Conservation (phyloP, 176 grass and related monocot species). For the Tillandsia fasciculata region DNA sequence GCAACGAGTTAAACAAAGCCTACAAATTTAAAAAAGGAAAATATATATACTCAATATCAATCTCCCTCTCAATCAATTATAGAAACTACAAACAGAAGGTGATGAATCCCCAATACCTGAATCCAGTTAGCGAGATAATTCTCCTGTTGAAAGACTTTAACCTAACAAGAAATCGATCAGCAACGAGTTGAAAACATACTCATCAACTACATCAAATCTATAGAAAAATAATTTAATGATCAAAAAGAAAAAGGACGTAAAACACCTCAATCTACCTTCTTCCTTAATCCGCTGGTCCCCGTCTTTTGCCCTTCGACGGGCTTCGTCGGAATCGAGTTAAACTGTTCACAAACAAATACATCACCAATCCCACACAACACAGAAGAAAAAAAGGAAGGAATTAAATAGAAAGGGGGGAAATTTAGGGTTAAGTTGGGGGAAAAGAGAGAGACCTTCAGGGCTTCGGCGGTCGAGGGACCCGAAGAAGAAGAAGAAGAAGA, state of each 20-base stretch:
- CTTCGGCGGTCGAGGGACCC: not conserved
- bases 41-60: constrained; percentile 3
- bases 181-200: constrained; percentile 5
- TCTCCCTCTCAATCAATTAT: not conserved
- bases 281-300: constrained; percentile 77
- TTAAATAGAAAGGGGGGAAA: not conserved
- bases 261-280: constrained; percentile 38
- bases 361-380: not conserved
- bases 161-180: constrained; percentile 32
- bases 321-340: constrained; percentile 49
- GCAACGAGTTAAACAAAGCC: constrained; percentile 85
- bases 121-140: constrained; percentile 97
- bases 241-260: not conserved
- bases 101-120: constrained; percentile 43
- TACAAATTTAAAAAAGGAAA: constrained; percentile 27
- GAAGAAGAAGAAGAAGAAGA: not conserved
- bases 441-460: not conserved
- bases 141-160: constrained; percentile 81
- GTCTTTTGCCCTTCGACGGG: constrained; percentile 84
- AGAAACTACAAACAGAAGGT: constrained; percentile 10
- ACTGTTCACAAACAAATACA: not conserved
- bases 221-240: too few relatives aligned
- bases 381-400: not conserved
- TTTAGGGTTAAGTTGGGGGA: not conserved
- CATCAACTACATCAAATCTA: not conserved